Conservation (phyloP, 2,329 filamentous ascomycete genomes). For the Falciphora oryzae region DNA sequence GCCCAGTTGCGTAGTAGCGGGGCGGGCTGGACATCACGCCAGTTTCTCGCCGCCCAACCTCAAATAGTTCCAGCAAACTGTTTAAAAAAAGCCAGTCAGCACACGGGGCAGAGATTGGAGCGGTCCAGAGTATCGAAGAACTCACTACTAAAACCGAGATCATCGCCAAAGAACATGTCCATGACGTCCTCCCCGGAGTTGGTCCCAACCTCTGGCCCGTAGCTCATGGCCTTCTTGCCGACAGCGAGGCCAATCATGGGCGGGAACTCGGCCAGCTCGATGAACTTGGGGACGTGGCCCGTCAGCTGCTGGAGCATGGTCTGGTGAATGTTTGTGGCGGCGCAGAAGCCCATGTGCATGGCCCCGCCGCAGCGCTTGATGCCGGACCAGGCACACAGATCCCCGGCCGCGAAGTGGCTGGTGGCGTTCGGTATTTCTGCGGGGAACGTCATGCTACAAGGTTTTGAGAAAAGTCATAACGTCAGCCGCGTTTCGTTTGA, state of each 20-base stretch:
- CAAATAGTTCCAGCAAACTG: constrained; percentile 13
- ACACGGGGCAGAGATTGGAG: too few species aligned
- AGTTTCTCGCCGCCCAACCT: constrained; percentile 7
- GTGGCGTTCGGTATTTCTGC: constrained; percentile 48
- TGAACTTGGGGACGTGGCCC: constrained; percentile 36
- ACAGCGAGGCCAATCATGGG: constrained; percentile 67
- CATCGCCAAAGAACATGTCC: constrained; percentile 59
- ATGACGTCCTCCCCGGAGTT: constrained; percentile 57
- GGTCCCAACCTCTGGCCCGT: constrained; percentile 50
- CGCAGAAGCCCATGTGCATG: constrained; percentile 65
- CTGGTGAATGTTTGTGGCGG: constrained; percentile 63
- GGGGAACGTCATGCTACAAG: constrained; percentile 47
- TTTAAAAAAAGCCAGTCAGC: background rate
- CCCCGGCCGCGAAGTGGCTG: constrained; percentile 64
- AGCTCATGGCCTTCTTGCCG: constrained; percentile 63
- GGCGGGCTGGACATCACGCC: background rate
- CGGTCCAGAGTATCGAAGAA: constrained; percentile 17
- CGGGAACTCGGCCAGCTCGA: constrained; percentile 46
- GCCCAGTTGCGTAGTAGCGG: too few species aligned
- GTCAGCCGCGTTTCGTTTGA: too few species aligned
- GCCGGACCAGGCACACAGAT: constrained; percentile 65
- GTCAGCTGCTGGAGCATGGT: constrained; percentile 42
- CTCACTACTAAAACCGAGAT: constrained; percentile 60
- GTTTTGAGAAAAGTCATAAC: background rate
- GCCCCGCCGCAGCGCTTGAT: constrained; percentile 76